Base-by-base conservation (phyloP, 345 rosid species). In the Melaleuca quinquenervia region DNA sequence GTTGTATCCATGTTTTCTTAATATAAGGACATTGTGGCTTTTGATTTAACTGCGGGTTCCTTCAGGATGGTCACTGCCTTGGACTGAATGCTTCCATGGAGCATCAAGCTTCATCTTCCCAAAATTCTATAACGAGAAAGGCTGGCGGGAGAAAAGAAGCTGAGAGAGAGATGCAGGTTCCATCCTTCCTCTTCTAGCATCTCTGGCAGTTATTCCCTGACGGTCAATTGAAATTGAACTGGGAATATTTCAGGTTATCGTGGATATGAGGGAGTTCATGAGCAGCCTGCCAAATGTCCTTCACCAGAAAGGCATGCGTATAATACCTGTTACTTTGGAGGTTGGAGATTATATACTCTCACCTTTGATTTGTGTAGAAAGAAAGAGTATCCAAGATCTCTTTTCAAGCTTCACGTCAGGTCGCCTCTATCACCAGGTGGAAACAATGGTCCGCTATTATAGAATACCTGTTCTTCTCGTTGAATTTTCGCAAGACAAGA, bases 201-300 rank as follows among this genome's bases (percentile, higher is more conserved):
- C 76, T 49, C 85, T 58, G 54, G n/a, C 78, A 24, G 45, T 32
- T 29, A 75, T 83, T 52, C 56, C 16, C 7, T n/a, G n/a, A 84
- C 50, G 8, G 52, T 50, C 53, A 44, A 58, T 83, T 86, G 85
- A 84, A 53, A 55, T 84, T 53, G 84, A 55, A 55, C 50, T 51
- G 48, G 32, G 78, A 22, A 26, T 60, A 87, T 29, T 87, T 70
- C 92, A 97, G 99, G 94, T 96, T 87, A 93, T 96, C 89, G 99
- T 97, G 89, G 99, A 96, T 87, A 94, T 96, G 98, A 96, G 99
- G 88, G 99, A 97, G 93, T 97, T 97, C 89, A 97, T 97, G 99
- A 97, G 99, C 91, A 97, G 98, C 91, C 94, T 97, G 82, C 99
- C 99, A 11, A 97, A 96, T 91, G 98, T 97, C 87, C 98, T 97